Evolutionary conservation across 257 asterid species (phyloP).

Genomic region (Fraxinus quadrangulata): DNA sequence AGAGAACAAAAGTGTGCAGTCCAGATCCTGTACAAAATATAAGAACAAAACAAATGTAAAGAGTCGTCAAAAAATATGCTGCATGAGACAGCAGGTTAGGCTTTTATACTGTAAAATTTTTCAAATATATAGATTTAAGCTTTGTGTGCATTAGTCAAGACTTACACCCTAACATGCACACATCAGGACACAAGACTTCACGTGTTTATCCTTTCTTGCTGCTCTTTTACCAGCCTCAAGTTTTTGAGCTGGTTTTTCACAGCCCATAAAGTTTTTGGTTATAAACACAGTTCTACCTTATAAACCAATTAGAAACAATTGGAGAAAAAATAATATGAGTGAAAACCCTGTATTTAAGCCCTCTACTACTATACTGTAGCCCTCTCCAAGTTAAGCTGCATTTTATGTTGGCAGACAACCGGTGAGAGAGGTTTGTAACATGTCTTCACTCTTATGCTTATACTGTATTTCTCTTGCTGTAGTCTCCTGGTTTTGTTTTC

Average conservation of each 20-base stretch:
- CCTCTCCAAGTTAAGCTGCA: background rate
- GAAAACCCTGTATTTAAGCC: background rate
- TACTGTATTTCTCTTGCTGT: background rate
- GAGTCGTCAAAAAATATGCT: constrained; percentile 1
- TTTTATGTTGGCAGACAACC: background rate
- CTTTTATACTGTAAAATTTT: background rate
- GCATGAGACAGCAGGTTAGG: constrained; percentile 1
- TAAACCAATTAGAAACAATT: background rate
- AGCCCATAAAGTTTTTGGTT: background rate
- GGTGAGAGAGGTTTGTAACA: background rate
- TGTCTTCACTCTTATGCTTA: background rate
- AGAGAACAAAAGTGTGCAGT: constrained; percentile 91
- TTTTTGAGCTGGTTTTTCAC: background rate
- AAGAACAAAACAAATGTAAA: constrained; percentile 13
- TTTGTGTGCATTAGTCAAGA: background rate
- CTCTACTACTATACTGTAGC: background rate
- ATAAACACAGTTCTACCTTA: background rate
- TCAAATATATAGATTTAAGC: background rate
- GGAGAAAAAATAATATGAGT: background rate
- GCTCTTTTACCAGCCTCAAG: background rate
- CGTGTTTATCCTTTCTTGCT: background rate
- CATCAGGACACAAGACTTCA: background rate
- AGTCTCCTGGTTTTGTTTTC: background rate
- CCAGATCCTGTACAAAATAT: constrained; percentile 68
- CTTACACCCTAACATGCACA: background rate